Evolutionary conservation across 116 monocot genomes (phyloP).

Genomic region (Cymodocea nodosa): DNA sequence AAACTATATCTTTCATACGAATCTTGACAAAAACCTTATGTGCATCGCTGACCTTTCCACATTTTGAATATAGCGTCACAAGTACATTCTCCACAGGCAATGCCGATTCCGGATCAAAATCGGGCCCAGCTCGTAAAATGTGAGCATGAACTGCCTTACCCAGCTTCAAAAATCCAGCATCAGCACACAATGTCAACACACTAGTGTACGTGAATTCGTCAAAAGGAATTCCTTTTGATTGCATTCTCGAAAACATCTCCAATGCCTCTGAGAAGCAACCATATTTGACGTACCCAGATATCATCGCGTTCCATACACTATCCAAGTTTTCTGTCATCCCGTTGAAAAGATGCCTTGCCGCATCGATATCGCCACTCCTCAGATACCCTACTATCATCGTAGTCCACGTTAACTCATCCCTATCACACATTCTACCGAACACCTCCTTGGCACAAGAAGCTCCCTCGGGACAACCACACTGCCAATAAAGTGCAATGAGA

Average conservation of each 20-base stretch:
- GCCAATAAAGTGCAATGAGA: slow-evolving; percentile 59
- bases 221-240: slow-evolving; percentile 19
- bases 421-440: slow-evolving; percentile 62
- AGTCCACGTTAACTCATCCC: slow-evolving; percentile 83
- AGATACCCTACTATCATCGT: slow-evolving; percentile 72
- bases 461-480: slow-evolving; percentile 16
- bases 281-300: slow-evolving; percentile 20
- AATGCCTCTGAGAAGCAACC: slow-evolving; percentile 51
- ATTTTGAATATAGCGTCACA: slow-evolving; percentile 63
- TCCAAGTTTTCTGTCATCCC: slow-evolving; percentile 13
- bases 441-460: slow-evolving; percentile 28
- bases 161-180: slow-evolving; percentile 28
- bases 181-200: slow-evolving; percentile 63
- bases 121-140: slow-evolving; percentile 30
- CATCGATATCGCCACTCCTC: slow-evolving; percentile 3
- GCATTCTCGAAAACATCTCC: slow-evolving; percentile 63
- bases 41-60: slow-evolving; percentile 37
- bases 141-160: slow-evolving; percentile 77
- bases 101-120: slow-evolving; percentile 39
- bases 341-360: slow-evolving; percentile 12
- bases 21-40: slow-evolving; percentile 51
- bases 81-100: slow-evolving; percentile 68
- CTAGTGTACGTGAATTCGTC: slow-evolving; percentile 91
- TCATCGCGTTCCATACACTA: slow-evolving; percentile 27
- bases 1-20: slow-evolving; percentile 55